A percentile compares a stretch with the other conserved stretches of the same genome.
Evolutionary conservation across 148 eudicot genomes (phyloP).

Genomic region (Persicaria maculosa): DNA sequence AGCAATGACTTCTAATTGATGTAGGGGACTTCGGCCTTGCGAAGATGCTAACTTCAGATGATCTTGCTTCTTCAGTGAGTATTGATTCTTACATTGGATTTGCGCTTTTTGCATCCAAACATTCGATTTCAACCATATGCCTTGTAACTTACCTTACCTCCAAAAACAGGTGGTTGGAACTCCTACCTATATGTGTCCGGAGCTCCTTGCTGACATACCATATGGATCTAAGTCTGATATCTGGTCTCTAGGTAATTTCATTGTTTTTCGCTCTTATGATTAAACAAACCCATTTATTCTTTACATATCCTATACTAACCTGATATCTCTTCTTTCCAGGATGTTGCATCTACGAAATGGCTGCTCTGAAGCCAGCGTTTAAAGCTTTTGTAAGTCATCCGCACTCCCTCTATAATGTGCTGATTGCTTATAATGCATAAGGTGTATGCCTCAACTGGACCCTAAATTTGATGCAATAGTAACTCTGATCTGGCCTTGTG

Average conservation of each 20-base stretch:
- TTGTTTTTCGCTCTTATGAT: neutral
- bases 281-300: neutral
- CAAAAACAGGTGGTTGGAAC: slow-evolving; percentile 81
- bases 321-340: slow-evolving; percentile 38
- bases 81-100: neutral
- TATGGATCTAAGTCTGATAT: slow-evolving; percentile 99
- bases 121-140: neutral
- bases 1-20: slow-evolving; percentile 13
- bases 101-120: neutral
- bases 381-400: slow-evolving; percentile 87
- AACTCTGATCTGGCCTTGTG: slow-evolving; percentile 6
- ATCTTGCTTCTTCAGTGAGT: slow-evolving; percentile 92
- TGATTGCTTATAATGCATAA: neutral
- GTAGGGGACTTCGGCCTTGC: slow-evolving; percentile 99
- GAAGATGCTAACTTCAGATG: slow-evolving; percentile 72
- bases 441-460: neutral
- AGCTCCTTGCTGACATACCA: slow-evolving; percentile 98
- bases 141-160: slow-evolving; percentile 9
- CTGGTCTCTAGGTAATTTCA: slow-evolving; percentile 80
- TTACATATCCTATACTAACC: neutral
- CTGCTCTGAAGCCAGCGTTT: slow-evolving; percentile 83
- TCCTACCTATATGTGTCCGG: slow-evolving; percentile 98
- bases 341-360: slow-evolving; percentile 94
- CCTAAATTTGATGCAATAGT: neutral
- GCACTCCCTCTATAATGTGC: neutral